Conservation (phyloP, 192 early-diverging fungal genomes). For the Podila epicladia region DNA sequence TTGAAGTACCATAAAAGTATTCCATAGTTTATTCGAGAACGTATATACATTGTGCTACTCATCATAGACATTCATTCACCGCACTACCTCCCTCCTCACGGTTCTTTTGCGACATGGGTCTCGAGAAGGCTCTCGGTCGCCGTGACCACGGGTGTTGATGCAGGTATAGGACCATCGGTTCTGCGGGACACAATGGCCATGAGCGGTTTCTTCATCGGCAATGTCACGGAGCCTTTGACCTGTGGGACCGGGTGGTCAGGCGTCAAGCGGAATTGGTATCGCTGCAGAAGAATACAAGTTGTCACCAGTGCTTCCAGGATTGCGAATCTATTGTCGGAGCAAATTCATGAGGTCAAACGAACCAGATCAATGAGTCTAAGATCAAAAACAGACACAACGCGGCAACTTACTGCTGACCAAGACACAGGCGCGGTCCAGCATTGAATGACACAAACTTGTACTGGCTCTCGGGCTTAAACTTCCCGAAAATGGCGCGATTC, state of each 20-base stretch:
- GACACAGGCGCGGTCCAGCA: slow-evolving; percentile 60
- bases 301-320: not conserved
- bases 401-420: slow-evolving; percentile 3
- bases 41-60: too few species aligned
- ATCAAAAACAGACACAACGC: not conserved
- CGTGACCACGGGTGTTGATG: too few species aligned
- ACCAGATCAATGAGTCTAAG: too few species aligned
- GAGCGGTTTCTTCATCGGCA: slow-evolving; percentile 3
- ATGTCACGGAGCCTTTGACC: not conserved
- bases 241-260: not conserved
- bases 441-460: slow-evolving; percentile 67
- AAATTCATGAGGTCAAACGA: too few species aligned
- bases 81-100: not conserved
- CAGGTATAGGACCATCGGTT: too few species aligned
- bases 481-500: slow-evolving; percentile 14
- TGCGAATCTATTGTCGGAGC: not conserved
- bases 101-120: not conserved
- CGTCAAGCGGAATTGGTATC: not conserved
- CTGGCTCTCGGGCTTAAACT: slow-evolving; percentile 34
- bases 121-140: too few species aligned
- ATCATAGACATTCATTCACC: too few species aligned
- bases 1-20: too few species aligned
- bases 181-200: not conserved
- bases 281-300: not conserved
- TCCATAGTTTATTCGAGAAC: too few species aligned